Evolutionary conservation across 1,284 basidiomycete genomes (phyloP).

Genomic region (Salmacisia buchloeana): DNA sequence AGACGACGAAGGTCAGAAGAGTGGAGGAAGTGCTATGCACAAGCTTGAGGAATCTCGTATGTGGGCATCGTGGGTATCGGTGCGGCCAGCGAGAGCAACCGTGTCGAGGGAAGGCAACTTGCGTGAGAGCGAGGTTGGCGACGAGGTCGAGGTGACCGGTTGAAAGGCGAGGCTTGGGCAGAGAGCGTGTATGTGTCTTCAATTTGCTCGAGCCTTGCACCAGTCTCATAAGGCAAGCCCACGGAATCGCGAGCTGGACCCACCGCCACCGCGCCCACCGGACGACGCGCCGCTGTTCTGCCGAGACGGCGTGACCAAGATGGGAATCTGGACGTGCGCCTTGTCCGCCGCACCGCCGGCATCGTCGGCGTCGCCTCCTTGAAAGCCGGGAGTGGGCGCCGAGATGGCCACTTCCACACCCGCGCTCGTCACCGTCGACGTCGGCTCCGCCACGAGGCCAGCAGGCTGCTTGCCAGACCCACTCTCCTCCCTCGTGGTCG

Average conservation of each 20-base stretch:
- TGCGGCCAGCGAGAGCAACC: too few relatives aligned
- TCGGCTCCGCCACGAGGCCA: neutral
- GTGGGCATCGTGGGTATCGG: too few relatives aligned
- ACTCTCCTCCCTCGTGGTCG: neutral
- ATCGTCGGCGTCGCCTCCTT: neutral
- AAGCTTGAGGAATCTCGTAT: too few relatives aligned
- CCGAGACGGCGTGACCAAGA: conserved; percentile 2
- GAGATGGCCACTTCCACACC: neutral
- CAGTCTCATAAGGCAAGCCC: neutral
- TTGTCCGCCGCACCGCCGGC: neutral
- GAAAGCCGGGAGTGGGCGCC: neutral
- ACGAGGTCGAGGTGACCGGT: neutral
- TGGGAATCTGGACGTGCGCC: neutral
- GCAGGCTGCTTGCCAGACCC: too few relatives aligned
- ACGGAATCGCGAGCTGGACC: conserved; percentile 1
- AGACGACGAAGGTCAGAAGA: neutral
- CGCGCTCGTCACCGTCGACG: neutral
- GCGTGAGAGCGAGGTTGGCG: neutral
- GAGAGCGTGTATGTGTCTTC: neutral
- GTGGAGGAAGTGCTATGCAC: too few relatives aligned
- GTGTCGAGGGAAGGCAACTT: neutral
- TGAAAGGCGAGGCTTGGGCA: neutral
- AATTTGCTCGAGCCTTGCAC: neutral
- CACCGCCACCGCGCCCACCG: neutral
- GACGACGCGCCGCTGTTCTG: conserved; percentile 5